phyloP scores from a whole-genome alignment of 768 basidiomycete species.

The Leccinum rimulosum region DNA sequence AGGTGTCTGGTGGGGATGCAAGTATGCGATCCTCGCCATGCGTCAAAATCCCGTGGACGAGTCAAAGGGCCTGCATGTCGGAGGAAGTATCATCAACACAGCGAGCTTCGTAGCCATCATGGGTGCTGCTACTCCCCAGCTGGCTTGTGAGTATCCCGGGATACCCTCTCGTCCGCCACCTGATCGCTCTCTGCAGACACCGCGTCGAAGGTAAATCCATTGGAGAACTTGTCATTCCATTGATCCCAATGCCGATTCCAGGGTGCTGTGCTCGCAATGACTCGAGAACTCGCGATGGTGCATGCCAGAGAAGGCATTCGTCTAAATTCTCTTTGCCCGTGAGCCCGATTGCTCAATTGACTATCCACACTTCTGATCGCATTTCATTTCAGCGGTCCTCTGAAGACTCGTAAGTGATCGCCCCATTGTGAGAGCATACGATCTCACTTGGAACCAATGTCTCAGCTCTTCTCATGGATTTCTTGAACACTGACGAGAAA shows the following conservation, averaged over 20 bases:
- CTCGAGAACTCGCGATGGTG: conserved; percentile 94
- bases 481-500: conserved; percentile 95
- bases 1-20: conserved; percentile 99
- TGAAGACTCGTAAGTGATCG: conserved; percentile 79
- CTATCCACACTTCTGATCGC: conserved; percentile 4
- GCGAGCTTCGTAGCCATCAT: conserved; percentile 95
- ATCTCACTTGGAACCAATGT: background rate
- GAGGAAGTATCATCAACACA: conserved; percentile 96
- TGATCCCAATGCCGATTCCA: conserved; percentile 29
- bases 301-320: conserved; percentile 98
- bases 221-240: background rate
- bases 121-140: conserved; percentile 96
- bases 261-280: conserved; percentile 99
- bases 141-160: conserved; percentile 69
- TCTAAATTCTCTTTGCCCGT: conserved; percentile 95
- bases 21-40: conserved; percentile 97
- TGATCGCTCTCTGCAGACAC: conserved; percentile 58
- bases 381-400: conserved; percentile 65
- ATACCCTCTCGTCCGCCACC: background rate
- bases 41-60: conserved; percentile 84
- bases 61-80: conserved; percentile 72
- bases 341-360: conserved; percentile 32
- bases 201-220: conserved; percentile 72
- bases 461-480: conserved; percentile 96
- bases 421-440: background rate